Base-by-base conservation (phyloP, 352 stramenopile genomes). In the Hyaloperonospora brassicae region DNA sequence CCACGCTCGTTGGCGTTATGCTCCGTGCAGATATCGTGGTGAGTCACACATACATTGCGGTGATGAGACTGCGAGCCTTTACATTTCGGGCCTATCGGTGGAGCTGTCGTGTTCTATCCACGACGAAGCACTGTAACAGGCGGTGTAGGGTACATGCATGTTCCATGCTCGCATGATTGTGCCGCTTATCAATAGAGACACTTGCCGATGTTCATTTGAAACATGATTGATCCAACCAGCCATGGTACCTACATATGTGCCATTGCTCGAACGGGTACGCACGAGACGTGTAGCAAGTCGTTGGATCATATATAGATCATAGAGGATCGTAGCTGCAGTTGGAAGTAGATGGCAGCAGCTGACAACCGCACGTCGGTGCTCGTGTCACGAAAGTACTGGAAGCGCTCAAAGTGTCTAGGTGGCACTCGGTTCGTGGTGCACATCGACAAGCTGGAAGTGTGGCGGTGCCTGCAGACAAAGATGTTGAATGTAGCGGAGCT, bases 81-180 rank as follows among this genome's bases (percentile, higher is more conserved):
- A 73, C 13, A 85, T 93, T 45, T 80, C 91, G 11, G 72, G 86
- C n/a, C 76, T 72, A 8, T 80, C 80, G 0, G 70, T 79, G 9
- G 72, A 78, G 22, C 61, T 93, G 0, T 86, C 77, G 14, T 75
- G 90, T 47, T 52, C 90, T 17, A 90, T 84, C 49, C 79, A 93
- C 53, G 68, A 89, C 57, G 82, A 93, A 55, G 82, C 82, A 7
- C 63, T 93, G 2, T 79, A 89, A 49, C 75, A 90, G 1, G 82
- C 79, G 2, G 77, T 90, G 21, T 93, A 93, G 55, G 82, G 82
- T 14, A 89, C 79, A 1, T 70, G 82, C 30, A 93, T 93, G 79
- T 93, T 93, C 55, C 82, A 90, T 50, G 73, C 82, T 3, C 78
- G 79, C 6, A 93, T 79, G n/a, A 90, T 93, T 76, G 70, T 93